Evolutionary conservation across 108 stramenopile genomes (phyloP), one percentile per base, ranked within the genome.

Genomic region (Nannochloropsis gaditana): DNA sequence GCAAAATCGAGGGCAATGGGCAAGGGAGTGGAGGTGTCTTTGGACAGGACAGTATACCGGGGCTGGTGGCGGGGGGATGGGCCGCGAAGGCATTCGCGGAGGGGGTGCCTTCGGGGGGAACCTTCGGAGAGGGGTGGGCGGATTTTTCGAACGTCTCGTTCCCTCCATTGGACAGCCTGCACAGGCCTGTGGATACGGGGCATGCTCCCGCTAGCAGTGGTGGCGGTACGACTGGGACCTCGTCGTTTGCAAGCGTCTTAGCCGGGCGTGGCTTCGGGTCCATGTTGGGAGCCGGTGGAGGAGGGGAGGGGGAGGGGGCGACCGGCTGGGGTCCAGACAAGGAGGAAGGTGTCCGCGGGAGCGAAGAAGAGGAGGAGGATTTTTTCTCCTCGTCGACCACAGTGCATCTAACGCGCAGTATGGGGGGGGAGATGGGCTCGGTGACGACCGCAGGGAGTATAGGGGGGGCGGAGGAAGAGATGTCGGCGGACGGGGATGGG

Each of bases 61-160:
- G 59, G 19, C 59, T 73, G 59, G 59, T 73, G 15, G 59, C 59
- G n/a, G 59, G 59, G 15, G 59, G 59, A n/a, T 73, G 59, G 59
- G 59, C 59, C 15, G 59, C 59, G 5, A 73, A 73, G 59, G 59
- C 59, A 1, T 73, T 73, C n/a, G 59, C 59, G 59, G 59, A 73
- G 59, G 59, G 59, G 3, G 59, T n/a, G 6, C 59, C 59, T 15
- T 73, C 59, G 59, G 59, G 59, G 59, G 59, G 59, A 8, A 73
- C 59, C 19, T 73, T 73, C n/a, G 59, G 59, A 73, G 59, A 73
- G 59, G 59, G 59, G n/a, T 73, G 59, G 59, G 59, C 59, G 59
- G 59, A 73, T 73, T 73, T 73, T 6, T 73, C 59, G 59, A 73
- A n/a, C 6, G 59, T 73, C 8, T 73, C 59, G 15, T 73, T 73